Evolutionary conservation across 495 filamentous ascomycete species (phyloP).

Genomic region (Penicillium salamii): DNA sequence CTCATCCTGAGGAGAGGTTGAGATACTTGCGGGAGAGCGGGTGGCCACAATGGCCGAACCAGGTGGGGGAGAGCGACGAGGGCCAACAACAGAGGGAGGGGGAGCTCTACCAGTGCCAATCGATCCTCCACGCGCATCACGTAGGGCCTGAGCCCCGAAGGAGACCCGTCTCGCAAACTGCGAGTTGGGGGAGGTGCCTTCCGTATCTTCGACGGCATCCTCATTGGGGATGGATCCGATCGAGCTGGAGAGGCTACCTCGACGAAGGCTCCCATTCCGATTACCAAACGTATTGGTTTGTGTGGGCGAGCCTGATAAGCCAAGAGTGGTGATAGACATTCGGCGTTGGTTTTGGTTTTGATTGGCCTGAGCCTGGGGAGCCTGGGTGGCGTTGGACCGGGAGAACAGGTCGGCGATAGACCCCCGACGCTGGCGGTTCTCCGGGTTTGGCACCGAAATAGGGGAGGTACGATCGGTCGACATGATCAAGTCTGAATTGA

Average conservation of each 20-base stretch:
- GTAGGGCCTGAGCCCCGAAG: slow-evolving; percentile 83
- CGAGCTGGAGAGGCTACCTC: slow-evolving; percentile 69
- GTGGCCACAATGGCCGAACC: slow-evolving; percentile 18
- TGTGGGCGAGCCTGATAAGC: slow-evolving; percentile 76
- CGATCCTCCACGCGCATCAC: slow-evolving; percentile 58
- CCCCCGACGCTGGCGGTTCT: slow-evolving; percentile 41
- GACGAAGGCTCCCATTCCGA: slow-evolving; percentile 46
- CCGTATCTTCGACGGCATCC: slow-evolving; percentile 84
- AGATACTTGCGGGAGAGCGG: slow-evolving; percentile 41
- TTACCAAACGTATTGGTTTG: slow-evolving; percentile 53
- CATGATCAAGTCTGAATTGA: slow-evolving; percentile 31
- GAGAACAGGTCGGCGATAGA: slow-evolving; percentile 52
- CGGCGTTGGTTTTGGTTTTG: slow-evolving; percentile 64
- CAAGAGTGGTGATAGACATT: slow-evolving; percentile 82
- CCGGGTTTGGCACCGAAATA: slow-evolving; percentile 42
- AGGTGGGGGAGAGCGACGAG: slow-evolving; percentile 24
- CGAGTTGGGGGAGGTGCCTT: slow-evolving; percentile 55
- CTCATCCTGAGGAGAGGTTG: slow-evolving; percentile 37
- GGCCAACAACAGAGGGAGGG: slow-evolving; percentile 23
- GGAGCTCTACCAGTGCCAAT: slow-evolving; percentile 46
- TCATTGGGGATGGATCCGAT: slow-evolving; percentile 75
- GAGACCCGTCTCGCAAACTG: slow-evolving; percentile 86
- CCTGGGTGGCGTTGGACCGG: slow-evolving; percentile 18
- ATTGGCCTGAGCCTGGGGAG: slow-evolving; percentile 44
- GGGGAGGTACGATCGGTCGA: slow-evolving; percentile 49